These are phyloP conservation scores for Irpex sp. DNA, from an alignment of 1,284 basidiomycete species.

Conservation along the genomic window DNA sequence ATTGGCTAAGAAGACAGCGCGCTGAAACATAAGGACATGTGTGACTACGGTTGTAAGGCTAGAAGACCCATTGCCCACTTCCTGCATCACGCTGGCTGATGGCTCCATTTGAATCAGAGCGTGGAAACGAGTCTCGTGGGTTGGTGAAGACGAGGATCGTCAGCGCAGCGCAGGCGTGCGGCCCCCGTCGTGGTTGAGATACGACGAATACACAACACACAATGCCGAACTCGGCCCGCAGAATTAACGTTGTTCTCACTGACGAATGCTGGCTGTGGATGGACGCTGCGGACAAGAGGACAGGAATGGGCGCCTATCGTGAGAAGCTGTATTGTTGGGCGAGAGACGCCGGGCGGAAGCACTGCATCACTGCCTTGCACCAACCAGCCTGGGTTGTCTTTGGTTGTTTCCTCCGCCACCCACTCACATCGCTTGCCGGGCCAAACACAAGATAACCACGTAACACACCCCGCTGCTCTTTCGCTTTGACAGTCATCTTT, in stretches of 20 bases:
- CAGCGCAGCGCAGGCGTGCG: no score
- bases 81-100: neutral
- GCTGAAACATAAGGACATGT: no score
- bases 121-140: neutral
- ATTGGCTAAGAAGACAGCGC: no score
- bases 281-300: neutral
- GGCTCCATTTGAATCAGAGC: neutral
- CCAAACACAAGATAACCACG: neutral
- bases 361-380: neutral
- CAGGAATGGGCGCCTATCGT: neutral
- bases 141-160: no score
- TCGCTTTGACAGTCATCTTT: neutral
- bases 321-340: neutral
- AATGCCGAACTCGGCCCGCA: neutral
- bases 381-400: neutral
- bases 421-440: neutral
- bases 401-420: neutral
- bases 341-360: neutral
- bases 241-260: neutral
- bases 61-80: no score
- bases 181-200: neutral
- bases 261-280: neutral
- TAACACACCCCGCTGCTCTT: neutral
- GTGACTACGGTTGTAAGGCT: no score
- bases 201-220: neutral